A percentile compares a stretch with the other conserved stretches of the same genome.
These are phyloP conservation scores for Crotalaria pallida DNA, from an alignment of 306 rosid species.

Conservation along the genomic window DNA sequence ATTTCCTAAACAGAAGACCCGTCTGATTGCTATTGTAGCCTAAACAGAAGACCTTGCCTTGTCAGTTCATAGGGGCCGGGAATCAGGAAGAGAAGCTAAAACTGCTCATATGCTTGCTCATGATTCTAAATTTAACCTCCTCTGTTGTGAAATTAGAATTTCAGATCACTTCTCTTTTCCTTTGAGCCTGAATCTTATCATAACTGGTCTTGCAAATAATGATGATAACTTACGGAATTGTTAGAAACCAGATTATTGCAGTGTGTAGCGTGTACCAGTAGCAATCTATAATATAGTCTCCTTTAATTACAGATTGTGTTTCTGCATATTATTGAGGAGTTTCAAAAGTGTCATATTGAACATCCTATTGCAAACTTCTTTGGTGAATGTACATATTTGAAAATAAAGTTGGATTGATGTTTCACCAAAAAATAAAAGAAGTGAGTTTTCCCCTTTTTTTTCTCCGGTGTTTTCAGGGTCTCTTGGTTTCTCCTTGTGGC, in stretches of 20 bases:
- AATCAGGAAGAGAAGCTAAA: not conserved
- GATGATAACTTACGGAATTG: not conserved
- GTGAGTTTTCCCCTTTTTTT: constrained; percentile 31
- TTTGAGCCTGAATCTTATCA: not conserved
- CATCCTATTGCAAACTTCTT: constrained; percentile 74
- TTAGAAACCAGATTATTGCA: not conserved
- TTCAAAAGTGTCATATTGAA: constrained; percentile 78
- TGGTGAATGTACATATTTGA: constrained; percentile 87
- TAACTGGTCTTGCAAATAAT: constrained; percentile 2
- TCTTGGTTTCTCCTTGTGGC: not conserved
- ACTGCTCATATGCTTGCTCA: not conserved
- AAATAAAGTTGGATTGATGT: constrained; percentile 86
- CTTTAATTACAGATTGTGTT: constrained; percentile 6
- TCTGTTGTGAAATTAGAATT: not conserved
- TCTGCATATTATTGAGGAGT: constrained; percentile 63
- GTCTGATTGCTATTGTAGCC: not conserved
- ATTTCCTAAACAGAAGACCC: constrained; percentile 6
- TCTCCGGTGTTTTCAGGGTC: not conserved
- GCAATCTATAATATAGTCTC: not conserved
- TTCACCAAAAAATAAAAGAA: constrained; percentile 83
- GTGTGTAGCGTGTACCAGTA: not conserved
- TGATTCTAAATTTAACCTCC: not conserved
- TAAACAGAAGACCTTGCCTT: constrained; percentile 1
- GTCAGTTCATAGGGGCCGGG: not conserved
- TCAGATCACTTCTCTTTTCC: not conserved